Percentiles rank a stretch among this genome's conserved stretches.
Conservation (phyloP, 1,139 yeast species). For the Kluyveromyces sp. region DNA sequence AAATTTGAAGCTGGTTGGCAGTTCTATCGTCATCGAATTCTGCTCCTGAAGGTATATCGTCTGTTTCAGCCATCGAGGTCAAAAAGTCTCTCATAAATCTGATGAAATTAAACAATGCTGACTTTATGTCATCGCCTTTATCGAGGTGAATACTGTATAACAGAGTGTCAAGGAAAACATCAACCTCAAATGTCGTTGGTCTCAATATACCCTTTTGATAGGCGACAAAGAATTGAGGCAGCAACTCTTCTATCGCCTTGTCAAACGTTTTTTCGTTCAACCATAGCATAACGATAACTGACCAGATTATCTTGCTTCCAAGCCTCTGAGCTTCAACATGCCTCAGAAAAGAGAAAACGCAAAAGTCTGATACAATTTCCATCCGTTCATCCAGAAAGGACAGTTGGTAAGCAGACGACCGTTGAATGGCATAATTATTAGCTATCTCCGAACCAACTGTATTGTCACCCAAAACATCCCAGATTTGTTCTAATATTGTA, state of each 20-base stretch:
- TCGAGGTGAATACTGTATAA: constrained; percentile 30
- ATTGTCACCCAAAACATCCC: constrained; percentile 59
- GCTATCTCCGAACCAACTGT: constrained; percentile 9
- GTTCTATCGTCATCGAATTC: constrained; percentile 86
- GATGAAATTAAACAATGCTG: constrained; percentile 45
- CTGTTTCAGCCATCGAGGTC: constrained; percentile 58
- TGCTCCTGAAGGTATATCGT: constrained; percentile 70
- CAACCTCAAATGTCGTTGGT: constrained; percentile 21
- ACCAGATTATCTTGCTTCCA: constrained; percentile 66
- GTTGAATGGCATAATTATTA: constrained; percentile 51
- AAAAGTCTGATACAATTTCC: constrained; percentile 56
- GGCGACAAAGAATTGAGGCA: constrained; percentile 25
- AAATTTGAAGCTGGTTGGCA: constrained; percentile 69
- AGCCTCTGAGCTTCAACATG: constrained; percentile 55
- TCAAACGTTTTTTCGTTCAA: constrained; percentile 15
- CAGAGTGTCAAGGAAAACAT: constrained; percentile 18
- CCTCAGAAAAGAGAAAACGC: constrained; percentile 64
- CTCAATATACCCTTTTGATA: constrained; percentile 22
- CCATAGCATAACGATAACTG: constrained; percentile 35
- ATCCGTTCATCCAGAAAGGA: constrained; percentile 54
- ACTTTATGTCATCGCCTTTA: constrained; percentile 60
- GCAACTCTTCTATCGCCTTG: constrained; percentile 17
- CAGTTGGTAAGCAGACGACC: constrained; percentile 68
- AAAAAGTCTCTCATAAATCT: constrained; percentile 58
- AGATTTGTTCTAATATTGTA: constrained; percentile 47